Percentiles rank a stretch among this genome's conserved stretches.
Conservation (phyloP, 768 basidiomycete species). For the Suillus ampliporus region DNA sequence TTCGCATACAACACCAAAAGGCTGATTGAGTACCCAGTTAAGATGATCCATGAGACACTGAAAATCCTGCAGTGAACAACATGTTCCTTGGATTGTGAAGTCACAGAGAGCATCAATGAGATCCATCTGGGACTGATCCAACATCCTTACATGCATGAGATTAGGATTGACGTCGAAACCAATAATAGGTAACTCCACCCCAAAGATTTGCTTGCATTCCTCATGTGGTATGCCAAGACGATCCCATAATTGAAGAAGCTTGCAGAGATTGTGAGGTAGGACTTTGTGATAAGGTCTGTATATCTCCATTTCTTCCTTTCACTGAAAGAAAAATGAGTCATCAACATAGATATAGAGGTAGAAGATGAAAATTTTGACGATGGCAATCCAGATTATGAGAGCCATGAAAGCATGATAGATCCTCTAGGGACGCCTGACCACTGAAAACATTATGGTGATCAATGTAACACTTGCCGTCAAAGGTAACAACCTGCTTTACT, state of each 20-base stretch:
- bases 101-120: background rate
- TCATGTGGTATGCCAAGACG: constrained; percentile 32
- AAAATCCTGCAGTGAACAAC: constrained; percentile 23
- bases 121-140: background rate
- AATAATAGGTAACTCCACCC: constrained; percentile 29
- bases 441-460: constrained; percentile 35
- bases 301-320: no score
- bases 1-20: constrained; percentile 36
- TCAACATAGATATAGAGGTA: no score
- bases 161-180: constrained; percentile 34
- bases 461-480: constrained; percentile 30
- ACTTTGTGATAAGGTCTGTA: constrained; percentile 21
- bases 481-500: constrained; percentile 39
- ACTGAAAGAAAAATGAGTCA: no score
- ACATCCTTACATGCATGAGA: constrained; percentile 19
- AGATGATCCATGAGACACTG: constrained; percentile 34
- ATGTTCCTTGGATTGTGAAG: background rate
- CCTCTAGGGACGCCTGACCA: constrained; percentile 17
- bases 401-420: constrained; percentile 40
- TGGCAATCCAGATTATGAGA: constrained; percentile 28
- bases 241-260: constrained; percentile 33
- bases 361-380: no score
- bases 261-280: constrained; percentile 29
- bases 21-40: constrained; percentile 40
- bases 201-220: constrained; percentile 34